Conservation (phyloP, 257 asterid genomes). For the Plectranthus barbatus region DNA sequence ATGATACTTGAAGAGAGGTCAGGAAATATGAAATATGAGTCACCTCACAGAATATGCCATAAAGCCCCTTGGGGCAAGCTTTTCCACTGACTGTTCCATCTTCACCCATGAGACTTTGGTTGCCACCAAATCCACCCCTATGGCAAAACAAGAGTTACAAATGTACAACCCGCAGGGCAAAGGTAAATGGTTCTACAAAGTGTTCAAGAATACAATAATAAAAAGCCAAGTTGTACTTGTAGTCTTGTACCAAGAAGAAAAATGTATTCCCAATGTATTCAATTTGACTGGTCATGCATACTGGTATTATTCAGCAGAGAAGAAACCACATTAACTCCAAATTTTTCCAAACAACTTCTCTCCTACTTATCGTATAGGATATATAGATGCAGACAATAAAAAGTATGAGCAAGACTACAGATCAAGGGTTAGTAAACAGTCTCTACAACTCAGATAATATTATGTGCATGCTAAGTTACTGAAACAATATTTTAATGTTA, state of each 20-base stretch:
- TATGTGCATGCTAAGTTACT: neutral
- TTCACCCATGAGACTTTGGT: constrained; percentile 55
- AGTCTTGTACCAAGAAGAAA: neutral
- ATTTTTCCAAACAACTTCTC: neutral
- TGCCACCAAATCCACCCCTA: constrained; percentile 90
- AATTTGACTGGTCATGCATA: neutral
- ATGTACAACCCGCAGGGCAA: neutral
- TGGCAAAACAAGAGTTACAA: constrained; percentile 16
- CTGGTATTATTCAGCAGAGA: neutral
- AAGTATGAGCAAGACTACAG: neutral
- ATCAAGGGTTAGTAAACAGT: neutral
- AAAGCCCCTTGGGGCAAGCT: constrained; percentile 96
- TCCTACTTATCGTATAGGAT: neutral
- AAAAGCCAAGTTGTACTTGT: constrained; percentile 2
- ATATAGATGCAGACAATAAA: neutral
- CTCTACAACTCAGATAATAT: neutral
- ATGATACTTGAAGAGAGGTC: neutral
- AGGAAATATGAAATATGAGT: constrained; percentile 7
- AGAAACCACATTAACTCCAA: neutral
- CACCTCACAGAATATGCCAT: constrained; percentile 89
- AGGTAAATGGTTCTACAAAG: neutral
- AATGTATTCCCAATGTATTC: neutral
- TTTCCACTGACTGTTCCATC: constrained; percentile 86
- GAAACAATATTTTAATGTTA: neutral
- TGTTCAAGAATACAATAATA: neutral